Conservation (phyloP, 805 yeast genomes). For the Wickerhamiella spandovensis region DNA sequence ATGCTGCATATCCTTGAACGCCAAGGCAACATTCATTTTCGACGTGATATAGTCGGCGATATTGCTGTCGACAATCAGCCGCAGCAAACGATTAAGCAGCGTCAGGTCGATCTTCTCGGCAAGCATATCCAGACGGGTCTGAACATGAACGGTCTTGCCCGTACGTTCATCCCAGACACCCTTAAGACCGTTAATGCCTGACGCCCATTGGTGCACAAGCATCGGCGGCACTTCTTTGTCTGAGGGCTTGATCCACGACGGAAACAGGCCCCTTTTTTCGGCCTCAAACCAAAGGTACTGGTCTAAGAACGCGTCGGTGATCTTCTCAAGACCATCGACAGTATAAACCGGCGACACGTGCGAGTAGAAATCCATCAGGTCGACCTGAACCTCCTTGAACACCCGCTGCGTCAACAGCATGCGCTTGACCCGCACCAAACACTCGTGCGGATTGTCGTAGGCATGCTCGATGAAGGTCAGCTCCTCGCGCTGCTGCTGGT, state of each 20-base stretch:
- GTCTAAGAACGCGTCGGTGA: conserved; percentile 90
- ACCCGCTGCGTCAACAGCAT: conserved; percentile 76
- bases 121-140: conserved; percentile 53
- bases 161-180: conserved; percentile 65
- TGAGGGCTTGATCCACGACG: conserved; percentile 92
- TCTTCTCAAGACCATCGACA: conserved; percentile 84
- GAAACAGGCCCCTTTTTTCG: conserved; percentile 73
- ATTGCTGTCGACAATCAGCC: conserved; percentile 75
- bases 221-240: conserved; percentile 90
- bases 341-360: conserved; percentile 75
- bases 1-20: conserved; percentile 92
- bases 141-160: conserved; percentile 79
- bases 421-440: conserved; percentile 70
- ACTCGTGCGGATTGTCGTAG: conserved; percentile 92
- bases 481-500: conserved; percentile 83
- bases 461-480: conserved; percentile 90
- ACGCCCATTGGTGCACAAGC: conserved; percentile 86
- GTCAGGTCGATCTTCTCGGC: conserved; percentile 85
- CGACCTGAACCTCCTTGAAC: conserved; percentile 75
- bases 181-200: conserved; percentile 57
- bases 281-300: conserved; percentile 96
- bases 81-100: conserved; percentile 61
- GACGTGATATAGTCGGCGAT: conserved; percentile 90
- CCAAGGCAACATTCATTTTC: conserved; percentile 67
- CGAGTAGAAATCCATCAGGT: conserved; percentile 84